Evolutionary conservation across 345 rosid species (phyloP).

Genomic region (Heritiera littoralis): DNA sequence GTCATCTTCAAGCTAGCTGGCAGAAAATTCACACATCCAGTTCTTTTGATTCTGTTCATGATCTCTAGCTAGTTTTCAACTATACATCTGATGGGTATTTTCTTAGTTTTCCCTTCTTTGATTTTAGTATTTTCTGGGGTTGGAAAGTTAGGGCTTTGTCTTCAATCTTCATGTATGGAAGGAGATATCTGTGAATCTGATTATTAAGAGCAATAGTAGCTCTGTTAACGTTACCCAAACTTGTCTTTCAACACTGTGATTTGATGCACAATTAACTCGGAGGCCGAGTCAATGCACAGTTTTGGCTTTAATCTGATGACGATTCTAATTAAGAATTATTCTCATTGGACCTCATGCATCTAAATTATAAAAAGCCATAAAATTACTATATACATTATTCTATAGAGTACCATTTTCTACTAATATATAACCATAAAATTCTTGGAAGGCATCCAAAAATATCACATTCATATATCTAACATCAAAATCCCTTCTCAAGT

Average conservation of each 20-base stretch:
- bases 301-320: not conserved
- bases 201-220: too few species aligned
- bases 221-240: not conserved
- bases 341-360: not conserved
- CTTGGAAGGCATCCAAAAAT: not conserved
- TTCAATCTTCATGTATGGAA: not conserved
- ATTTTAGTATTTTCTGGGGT: not conserved
- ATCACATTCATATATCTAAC: not conserved
- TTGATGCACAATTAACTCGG: not conserved
- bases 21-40: not conserved
- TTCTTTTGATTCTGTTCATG: too few species aligned
- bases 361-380: not conserved
- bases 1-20: not conserved
- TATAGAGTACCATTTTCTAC: not conserved
- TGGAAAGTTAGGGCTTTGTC: not conserved
- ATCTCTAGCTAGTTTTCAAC: not conserved
- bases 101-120: not conserved
- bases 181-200: not conserved
- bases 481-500: not conserved
- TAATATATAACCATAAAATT: not conserved
- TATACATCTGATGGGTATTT: not conserved
- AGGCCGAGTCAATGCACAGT: not conserved
- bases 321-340: not conserved
- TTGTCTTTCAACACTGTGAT: not conserved
- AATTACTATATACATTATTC: too few species aligned